Percentiles rank a stretch among this genome's conserved stretches.
These are phyloP conservation scores for Boletus huronensis DNA, from an alignment of 768 basidiomycete species.

Conservation along the genomic window DNA sequence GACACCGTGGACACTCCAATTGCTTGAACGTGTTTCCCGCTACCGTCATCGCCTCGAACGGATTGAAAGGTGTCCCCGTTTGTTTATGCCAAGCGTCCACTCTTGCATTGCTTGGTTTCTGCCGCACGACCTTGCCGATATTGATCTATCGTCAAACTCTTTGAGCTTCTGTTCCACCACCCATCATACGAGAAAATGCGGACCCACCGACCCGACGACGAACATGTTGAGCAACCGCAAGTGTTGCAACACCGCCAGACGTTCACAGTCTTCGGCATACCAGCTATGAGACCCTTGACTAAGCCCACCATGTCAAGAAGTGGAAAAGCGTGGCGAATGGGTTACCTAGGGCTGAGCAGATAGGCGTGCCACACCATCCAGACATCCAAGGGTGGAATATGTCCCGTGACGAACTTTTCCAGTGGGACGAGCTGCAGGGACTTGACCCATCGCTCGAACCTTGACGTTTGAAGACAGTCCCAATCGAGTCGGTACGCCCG, in stretches of 20 bases:
- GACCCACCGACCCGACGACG: slow-evolving; percentile 30
- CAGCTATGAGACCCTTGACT: slow-evolving; percentile 20
- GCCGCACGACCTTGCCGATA: slow-evolving; percentile 15
- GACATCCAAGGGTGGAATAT: slow-evolving; percentile 38
- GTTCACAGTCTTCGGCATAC: slow-evolving; percentile 34
- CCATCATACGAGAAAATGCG: background rate
- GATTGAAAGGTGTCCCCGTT: slow-evolving; percentile 32
- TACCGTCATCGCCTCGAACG: slow-evolving; percentile 33
- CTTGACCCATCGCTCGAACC: slow-evolving; percentile 36
- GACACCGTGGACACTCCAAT: slow-evolving; percentile 37
- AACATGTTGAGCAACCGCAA: slow-evolving; percentile 26
- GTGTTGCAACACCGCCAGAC: slow-evolving; percentile 23
- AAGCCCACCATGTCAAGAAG: background rate
- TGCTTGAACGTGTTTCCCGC: slow-evolving; percentile 20
- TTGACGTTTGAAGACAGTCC: slow-evolving; percentile 2
- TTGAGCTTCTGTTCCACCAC: background rate
- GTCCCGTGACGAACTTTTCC: slow-evolving; percentile 23
- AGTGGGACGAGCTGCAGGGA: slow-evolving; percentile 23
- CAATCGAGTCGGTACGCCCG: background rate
- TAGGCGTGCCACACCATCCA: slow-evolving; percentile 45
- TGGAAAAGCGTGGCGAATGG: background rate
- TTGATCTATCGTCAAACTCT: slow-evolving; percentile 19
- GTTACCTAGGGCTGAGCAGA: slow-evolving; percentile 37
- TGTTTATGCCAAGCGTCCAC: slow-evolving; percentile 20
- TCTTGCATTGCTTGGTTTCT: slow-evolving; percentile 16